Evolutionary conservation across 768 basidiomycete species (phyloP).

Genomic region (Cytidiella melzeri): DNA sequence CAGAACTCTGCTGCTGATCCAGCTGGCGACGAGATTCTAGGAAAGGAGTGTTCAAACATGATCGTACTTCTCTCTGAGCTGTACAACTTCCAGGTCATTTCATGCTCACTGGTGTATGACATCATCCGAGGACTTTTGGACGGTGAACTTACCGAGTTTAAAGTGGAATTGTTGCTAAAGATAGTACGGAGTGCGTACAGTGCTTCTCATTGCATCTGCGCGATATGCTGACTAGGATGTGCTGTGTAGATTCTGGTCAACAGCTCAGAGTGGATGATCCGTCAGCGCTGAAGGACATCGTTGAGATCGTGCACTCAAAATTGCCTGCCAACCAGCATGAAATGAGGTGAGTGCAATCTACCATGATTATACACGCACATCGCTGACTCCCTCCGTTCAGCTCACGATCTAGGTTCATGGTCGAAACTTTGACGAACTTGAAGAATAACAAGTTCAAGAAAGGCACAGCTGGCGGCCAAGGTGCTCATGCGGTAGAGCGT

Average conservation of each 20-base stretch:
- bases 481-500: conserved; percentile 65
- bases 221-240: not conserved
- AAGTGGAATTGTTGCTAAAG: conserved; percentile 83
- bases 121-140: conserved; percentile 72
- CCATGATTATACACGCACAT: not conserved
- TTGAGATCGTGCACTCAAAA: conserved; percentile 73
- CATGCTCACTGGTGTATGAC: conserved; percentile 86
- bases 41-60: conserved; percentile 89
- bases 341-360: conserved; percentile 41
- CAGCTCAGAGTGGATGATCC: conserved; percentile 93
- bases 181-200: conserved; percentile 63
- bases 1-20: conserved; percentile 15
- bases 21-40: conserved; percentile 33
- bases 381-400: conserved; percentile 32
- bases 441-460: conserved; percentile 86
- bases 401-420: conserved; percentile 91
- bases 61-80: conserved; percentile 84
- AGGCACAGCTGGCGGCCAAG: conserved; percentile 53
- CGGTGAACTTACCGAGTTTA: conserved; percentile 62
- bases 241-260: conserved; percentile 70
- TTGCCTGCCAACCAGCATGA: conserved; percentile 43
- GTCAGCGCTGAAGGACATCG: conserved; percentile 84
- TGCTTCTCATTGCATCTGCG: conserved; percentile 1
- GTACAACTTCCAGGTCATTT: conserved; percentile 94
- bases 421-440: conserved; percentile 86